A percentile compares a stretch with the other conserved stretches of the same genome.
Conservation (phyloP, 805 yeast genomes). For the Komagataella phaffii region DNA sequence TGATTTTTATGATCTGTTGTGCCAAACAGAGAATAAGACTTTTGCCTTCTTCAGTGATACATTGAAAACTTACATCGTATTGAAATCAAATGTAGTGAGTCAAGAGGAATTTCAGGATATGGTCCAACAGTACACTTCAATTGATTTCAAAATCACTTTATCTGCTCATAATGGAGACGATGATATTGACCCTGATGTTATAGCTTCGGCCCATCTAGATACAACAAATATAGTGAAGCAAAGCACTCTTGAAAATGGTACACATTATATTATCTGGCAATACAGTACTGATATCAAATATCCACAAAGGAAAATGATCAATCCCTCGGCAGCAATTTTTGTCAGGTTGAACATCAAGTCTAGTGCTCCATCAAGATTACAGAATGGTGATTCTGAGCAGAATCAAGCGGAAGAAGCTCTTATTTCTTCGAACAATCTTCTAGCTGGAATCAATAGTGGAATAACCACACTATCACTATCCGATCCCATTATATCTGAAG, state of each 20-base stretch:
- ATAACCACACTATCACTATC: not conserved
- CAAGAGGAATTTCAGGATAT: not conserved
- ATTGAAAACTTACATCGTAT: not conserved
- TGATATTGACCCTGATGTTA: conserved; percentile 1
- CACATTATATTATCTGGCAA: conserved; percentile 2
- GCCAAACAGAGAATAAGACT: not conserved
- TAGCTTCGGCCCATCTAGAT: not conserved
- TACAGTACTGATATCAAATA: conserved; percentile 2
- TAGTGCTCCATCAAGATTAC: not conserved
- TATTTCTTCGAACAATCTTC: not conserved
- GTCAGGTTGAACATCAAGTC: not conserved
- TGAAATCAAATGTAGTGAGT: not conserved
- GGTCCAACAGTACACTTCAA: not conserved
- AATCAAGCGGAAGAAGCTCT: not conserved
- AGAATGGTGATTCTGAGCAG: not conserved
- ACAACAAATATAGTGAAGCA: conserved; percentile 1
- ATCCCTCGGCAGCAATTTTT: conserved; percentile 2
- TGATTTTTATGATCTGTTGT: not conserved
- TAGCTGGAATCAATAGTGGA: conserved; percentile 1
- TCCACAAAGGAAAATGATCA: conserved; percentile 3
- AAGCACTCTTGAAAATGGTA: not conserved
- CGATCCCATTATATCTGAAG: not conserved
- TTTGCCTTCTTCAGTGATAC: not conserved
- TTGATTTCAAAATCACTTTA: conserved; percentile 2
- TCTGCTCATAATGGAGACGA: not conserved